Evolutionary conservation across 345 rosid genomes (phyloP).

Genomic region (Corchorus olitorius): DNA sequence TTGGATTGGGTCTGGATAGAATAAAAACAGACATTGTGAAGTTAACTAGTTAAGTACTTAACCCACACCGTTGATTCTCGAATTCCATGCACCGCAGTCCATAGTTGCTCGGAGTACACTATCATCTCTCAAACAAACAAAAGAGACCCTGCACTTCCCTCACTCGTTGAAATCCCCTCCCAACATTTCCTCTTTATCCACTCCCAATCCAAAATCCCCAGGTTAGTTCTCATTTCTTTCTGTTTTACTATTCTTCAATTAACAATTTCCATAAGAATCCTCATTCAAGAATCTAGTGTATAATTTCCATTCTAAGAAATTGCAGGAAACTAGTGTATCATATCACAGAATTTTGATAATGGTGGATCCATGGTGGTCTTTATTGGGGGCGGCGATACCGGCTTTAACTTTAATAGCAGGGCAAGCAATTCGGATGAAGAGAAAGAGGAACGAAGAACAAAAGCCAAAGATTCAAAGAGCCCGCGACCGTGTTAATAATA

Average conservation of each 20-base stretch:
- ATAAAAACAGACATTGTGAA: too few species aligned
- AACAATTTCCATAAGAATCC: neutral
- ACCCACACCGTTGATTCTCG: neutral
- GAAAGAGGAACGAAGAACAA: constrained; percentile 54
- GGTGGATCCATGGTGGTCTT: constrained; percentile 67
- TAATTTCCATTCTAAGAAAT: neutral
- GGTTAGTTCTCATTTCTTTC: neutral
- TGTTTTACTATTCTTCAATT: neutral
- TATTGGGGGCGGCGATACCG: constrained; percentile 59
- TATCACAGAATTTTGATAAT: constrained; percentile 8
- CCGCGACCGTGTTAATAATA: constrained; percentile 46
- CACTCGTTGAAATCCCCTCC: neutral
- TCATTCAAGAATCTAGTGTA: neutral
- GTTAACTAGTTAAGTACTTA: too few species aligned
- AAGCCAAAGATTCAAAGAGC: constrained; percentile 52
- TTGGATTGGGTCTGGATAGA: too few species aligned
- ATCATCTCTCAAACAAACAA: neutral
- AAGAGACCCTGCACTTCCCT: neutral
- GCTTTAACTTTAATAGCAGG: constrained; percentile 50
- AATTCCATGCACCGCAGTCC: neutral
- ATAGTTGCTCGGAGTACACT: neutral
- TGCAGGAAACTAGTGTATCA: neutral
- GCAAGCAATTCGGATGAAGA: constrained; percentile 55
- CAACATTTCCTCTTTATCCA: too few species aligned
- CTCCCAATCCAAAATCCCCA: neutral